Conservation (phyloP, 768 basidiomycete genomes). For the Heimioporus sp. region DNA sequence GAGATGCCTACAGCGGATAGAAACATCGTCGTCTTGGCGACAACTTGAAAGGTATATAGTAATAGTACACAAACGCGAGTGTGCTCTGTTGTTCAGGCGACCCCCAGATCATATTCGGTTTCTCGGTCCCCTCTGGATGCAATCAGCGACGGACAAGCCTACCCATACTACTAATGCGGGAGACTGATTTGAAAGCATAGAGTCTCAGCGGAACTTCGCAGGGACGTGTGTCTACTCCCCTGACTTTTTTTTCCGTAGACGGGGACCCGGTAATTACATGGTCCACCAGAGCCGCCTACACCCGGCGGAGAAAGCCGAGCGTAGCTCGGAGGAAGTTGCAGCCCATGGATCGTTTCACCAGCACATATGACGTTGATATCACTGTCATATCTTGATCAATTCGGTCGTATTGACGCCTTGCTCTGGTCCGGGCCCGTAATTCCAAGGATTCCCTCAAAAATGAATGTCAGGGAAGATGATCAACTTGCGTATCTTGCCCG, state of each 20-base stretch:
- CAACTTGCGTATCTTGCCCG: constrained; percentile 42
- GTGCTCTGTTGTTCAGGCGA: constrained; percentile 49
- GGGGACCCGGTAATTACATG: constrained; percentile 78
- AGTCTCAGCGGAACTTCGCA: not conserved
- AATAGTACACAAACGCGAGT: constrained; percentile 66
- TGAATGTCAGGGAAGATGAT: constrained; percentile 69
- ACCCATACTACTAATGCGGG: constrained; percentile 69
- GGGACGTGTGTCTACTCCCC: constrained; percentile 23
- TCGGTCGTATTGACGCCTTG: constrained; percentile 63
- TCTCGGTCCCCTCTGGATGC: constrained; percentile 54
- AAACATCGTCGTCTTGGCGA: not conserved
- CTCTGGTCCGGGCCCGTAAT: constrained; percentile 60
- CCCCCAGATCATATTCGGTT: constrained; percentile 62
- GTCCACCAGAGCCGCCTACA: constrained; percentile 61
- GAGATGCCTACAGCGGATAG: constrained; percentile 8
- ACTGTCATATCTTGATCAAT: constrained; percentile 68
- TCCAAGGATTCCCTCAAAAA: constrained; percentile 75
- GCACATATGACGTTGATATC: constrained; percentile 68
- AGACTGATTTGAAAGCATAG: constrained; percentile 25
- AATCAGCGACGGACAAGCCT: constrained; percentile 55
- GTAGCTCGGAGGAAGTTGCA: constrained; percentile 51
- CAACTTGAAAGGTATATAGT: constrained; percentile 54
- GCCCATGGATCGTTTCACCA: constrained; percentile 65
- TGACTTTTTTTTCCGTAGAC: constrained; percentile 41
- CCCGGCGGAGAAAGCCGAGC: constrained; percentile 58